Percentiles rank a stretch among this genome's conserved stretches.
These are phyloP conservation scores for Oryza australiensis DNA, from an alignment of 176 grass and related monocot genomes.

Conservation along the genomic window DNA sequence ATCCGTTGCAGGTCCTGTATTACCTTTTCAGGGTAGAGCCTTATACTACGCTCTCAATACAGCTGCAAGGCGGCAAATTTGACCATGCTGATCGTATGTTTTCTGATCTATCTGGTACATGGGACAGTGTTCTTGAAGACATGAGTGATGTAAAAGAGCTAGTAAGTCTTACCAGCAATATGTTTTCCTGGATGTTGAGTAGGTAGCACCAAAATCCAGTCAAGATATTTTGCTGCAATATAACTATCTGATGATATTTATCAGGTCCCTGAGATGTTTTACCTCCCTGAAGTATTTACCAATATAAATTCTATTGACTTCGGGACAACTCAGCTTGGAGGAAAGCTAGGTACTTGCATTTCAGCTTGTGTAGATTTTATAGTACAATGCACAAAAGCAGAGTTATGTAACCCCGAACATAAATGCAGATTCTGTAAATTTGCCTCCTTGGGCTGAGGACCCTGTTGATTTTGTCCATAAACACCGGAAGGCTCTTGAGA, in stretches of 20 bases:
- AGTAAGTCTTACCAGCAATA: slow-evolving; percentile 52
- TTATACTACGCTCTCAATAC: slow-evolving; percentile 95
- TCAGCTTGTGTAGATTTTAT: slow-evolving; percentile 13
- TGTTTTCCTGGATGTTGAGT: slow-evolving; percentile 26
- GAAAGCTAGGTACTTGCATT: slow-evolving; percentile 72
- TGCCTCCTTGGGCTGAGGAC: slow-evolving; percentile 92
- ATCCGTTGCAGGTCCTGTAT: slow-evolving; percentile 83
- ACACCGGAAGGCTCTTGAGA: slow-evolving; percentile 95
- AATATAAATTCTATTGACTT: slow-evolving; percentile 94
- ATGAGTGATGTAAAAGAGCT: slow-evolving; percentile 99
- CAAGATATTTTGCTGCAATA: slow-evolving; percentile 17
- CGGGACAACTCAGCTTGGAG: slow-evolving; percentile 95
- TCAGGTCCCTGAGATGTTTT: slow-evolving; percentile 99
- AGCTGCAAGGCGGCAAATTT: slow-evolving; percentile 98
- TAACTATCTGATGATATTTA: slow-evolving; percentile 44
- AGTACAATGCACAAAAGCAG: slow-evolving; percentile 10
- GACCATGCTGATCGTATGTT: slow-evolving; percentile 99
- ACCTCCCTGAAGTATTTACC: slow-evolving; percentile 84
- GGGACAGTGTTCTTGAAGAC: slow-evolving; percentile 95
- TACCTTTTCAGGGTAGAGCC: slow-evolving; percentile 97
- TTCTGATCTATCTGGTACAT: slow-evolving; percentile 84
- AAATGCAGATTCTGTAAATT: slow-evolving; percentile 83
- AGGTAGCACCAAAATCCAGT: slow-evolving; percentile 3
- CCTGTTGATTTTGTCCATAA: slow-evolving; percentile 99
- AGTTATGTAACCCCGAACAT: slow-evolving; percentile 7